Percentiles rank a stretch among this genome's conserved stretches.
Evolutionary conservation across 2,329 filamentous ascomycete genomes (phyloP).

Genomic region (Ustulina deusta): DNA sequence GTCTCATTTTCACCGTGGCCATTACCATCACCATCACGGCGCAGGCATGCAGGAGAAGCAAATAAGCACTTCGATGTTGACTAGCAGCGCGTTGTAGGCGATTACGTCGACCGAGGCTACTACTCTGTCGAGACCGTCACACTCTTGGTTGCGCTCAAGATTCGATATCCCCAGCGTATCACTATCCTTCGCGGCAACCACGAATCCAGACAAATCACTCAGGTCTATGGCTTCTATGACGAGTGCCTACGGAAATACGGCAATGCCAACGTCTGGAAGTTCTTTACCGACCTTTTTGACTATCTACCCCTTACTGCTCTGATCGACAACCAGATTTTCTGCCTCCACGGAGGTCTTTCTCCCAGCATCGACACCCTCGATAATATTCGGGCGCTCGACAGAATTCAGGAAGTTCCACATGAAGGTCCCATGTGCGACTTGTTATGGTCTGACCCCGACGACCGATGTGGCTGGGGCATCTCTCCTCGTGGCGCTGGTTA

Average conservation of each 20-base stretch:
- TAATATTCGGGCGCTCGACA: conserved; percentile 93
- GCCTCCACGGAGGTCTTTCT: conserved; percentile 94
- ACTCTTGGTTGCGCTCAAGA: conserved; percentile 95
- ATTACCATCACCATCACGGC: background rate
- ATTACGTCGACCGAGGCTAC: conserved; percentile 98
- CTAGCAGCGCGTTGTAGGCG: conserved; percentile 66
- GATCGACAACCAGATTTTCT: conserved; percentile 99
- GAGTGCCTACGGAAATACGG: conserved; percentile 99
- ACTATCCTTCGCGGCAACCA: conserved; percentile 99
- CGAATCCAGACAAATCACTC: conserved; percentile 98
- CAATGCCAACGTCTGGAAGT: conserved; percentile 99
- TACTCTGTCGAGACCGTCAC: conserved; percentile 99
- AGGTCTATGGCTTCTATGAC: conserved; percentile 99
- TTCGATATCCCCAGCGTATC: conserved; percentile 96
- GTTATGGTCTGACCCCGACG: conserved; percentile 97
- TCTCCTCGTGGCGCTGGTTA: conserved; percentile 94
- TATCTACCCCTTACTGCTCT: conserved; percentile 96
- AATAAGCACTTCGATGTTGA: conserved; percentile 32
- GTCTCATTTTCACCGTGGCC: conserved; percentile 5
- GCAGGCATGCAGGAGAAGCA: conserved; percentile 2
- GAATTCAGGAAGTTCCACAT: conserved; percentile 98
- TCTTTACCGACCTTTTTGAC: conserved; percentile 98
- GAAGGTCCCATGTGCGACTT: conserved; percentile 99
- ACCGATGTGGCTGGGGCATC: conserved; percentile 95
- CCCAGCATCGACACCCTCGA: conserved; percentile 96